phyloP scores from a whole-genome alignment of 192 early-diverging fungal genomes.

The Lunasporangiospora selenospora region DNA sequence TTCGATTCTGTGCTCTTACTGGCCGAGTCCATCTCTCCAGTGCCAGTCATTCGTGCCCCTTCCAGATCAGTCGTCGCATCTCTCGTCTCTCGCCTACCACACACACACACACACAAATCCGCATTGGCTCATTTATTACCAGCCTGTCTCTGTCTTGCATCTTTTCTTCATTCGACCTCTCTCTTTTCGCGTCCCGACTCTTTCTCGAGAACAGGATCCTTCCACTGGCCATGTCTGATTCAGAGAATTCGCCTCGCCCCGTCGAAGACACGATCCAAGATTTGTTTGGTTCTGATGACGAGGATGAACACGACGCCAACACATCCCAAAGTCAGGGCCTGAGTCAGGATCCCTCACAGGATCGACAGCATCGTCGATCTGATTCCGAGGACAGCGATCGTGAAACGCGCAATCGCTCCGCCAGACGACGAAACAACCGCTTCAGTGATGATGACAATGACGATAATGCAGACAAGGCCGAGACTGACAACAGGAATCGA shows the following conservation, averaged over 20 bases:
- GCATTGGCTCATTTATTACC: background rate
- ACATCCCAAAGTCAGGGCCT: constrained; percentile 6
- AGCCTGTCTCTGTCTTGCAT: background rate
- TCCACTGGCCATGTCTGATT: constrained; percentile 40
- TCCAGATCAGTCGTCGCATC: too few species aligned
- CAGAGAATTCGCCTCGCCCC: constrained; percentile 31
- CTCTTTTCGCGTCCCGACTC: background rate
- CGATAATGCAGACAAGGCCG: background rate
- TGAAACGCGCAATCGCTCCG: constrained; percentile 5
- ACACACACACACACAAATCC: background rate
- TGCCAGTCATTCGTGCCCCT: too few species aligned
- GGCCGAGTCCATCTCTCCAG: too few species aligned
- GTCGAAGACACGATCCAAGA: constrained; percentile 35
- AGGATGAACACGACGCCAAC: constrained; percentile 31
- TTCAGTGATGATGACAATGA: constrained; percentile 40
- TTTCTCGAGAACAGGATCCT: too few species aligned
- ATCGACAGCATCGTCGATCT: background rate
- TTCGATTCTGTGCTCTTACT: too few species aligned
- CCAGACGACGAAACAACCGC: constrained; percentile 26
- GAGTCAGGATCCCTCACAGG: background rate
- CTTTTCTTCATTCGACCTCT: background rate
- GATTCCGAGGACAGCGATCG: constrained; percentile 20
- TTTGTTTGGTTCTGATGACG: constrained; percentile 44
- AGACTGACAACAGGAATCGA: constrained; percentile 7
- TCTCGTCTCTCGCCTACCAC: background rate